Evolutionary conservation across 108 stramenopile species (phyloP).

Genomic region (Nitzschia sp.): DNA sequence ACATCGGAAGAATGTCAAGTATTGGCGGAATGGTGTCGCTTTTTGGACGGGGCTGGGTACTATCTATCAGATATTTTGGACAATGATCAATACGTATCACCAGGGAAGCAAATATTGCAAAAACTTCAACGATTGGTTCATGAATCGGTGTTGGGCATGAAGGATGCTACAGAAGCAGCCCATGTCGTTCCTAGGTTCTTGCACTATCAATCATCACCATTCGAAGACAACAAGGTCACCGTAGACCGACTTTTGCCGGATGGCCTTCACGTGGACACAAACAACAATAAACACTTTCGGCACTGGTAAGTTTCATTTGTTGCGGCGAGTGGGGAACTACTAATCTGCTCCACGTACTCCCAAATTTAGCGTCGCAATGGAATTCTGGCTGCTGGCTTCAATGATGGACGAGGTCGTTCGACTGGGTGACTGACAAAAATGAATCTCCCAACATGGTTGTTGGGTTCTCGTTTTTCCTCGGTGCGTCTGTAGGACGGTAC

Average conservation of each 20-base stretch:
- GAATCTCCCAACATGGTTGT: too few species aligned
- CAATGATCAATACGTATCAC: too few species aligned
- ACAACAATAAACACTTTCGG: conserved; percentile 7
- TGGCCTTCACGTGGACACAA: conserved; percentile 1
- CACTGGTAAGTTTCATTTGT: background rate
- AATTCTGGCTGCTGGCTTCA: too few species aligned
- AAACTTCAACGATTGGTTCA: background rate
- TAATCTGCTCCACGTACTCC: too few species aligned
- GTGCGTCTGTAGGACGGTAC: background rate
- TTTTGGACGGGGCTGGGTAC: background rate
- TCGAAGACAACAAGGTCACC: background rate
- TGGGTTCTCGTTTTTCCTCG: background rate
- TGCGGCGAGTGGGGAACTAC: too few species aligned
- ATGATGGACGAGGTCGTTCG: too few species aligned
- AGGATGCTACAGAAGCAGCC: background rate
- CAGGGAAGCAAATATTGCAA: background rate
- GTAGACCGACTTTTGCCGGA: background rate
- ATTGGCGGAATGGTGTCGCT: background rate
- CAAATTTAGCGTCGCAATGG: too few species aligned
- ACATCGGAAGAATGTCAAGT: conserved; percentile 6
- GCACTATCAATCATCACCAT: background rate
- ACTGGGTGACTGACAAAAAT: too few species aligned
- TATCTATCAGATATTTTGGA: too few species aligned
- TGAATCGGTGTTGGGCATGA: background rate
- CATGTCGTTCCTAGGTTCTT: background rate